Conservation (phyloP, 441 rosid genomes). For the Euphorbia celastroides region DNA sequence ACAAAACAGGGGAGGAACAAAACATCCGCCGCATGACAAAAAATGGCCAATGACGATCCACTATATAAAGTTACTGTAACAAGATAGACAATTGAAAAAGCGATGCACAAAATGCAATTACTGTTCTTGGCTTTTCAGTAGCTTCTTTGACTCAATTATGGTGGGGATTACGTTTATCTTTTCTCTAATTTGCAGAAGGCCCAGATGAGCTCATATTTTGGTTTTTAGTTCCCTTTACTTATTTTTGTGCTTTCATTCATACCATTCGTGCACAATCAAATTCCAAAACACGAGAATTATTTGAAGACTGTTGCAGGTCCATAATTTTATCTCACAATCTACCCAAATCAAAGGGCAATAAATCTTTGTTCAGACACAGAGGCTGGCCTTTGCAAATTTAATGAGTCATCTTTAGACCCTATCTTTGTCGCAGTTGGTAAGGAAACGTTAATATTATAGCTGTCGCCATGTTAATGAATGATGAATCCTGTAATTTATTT, state of each 20-base stretch:
- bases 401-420: neutral
- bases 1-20: conserved; percentile 12
- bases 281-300: neutral
- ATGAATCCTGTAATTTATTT: neutral
- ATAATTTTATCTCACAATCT: conserved; percentile 7
- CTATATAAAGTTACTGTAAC: conserved; percentile 18
- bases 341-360: neutral
- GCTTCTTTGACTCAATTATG: conserved; percentile 15
- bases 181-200: neutral
- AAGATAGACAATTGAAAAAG: conserved; percentile 17
- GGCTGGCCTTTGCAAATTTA: neutral
- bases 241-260: neutral
- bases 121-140: conserved; percentile 17
- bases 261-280: neutral
- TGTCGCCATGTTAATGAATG: neutral
- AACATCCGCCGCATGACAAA: conserved; percentile 21
- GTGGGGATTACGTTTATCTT: neutral
- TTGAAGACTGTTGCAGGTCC: neutral
- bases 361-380: neutral
- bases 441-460: neutral
- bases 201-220: conserved; percentile 1
- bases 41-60: conserved; percentile 20
- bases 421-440: neutral
- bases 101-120: conserved; percentile 17
- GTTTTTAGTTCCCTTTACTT: neutral